Evolutionary conservation across 352 stramenopile genomes (phyloP).

Genomic region (Aphanomyces cochlioides): DNA sequence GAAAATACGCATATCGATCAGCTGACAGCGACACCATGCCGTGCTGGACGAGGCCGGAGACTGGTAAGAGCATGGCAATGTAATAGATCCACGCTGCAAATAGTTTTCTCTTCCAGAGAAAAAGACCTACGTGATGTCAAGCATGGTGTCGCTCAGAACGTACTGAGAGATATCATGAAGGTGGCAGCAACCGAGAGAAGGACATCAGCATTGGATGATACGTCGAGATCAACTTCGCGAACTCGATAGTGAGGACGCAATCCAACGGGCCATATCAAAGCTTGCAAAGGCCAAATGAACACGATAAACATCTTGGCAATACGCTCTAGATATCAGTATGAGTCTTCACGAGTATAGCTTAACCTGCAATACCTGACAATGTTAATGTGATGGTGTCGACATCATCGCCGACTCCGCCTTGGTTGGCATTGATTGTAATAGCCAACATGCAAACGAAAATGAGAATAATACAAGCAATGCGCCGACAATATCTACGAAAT

Average conservation of each 20-base stretch:
- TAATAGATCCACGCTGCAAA: background rate
- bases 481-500: too few relatives aligned
- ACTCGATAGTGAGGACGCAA: background rate
- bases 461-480: background rate
- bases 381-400: background rate
- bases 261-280: background rate
- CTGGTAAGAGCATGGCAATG: background rate
- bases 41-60: background rate
- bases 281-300: background rate
- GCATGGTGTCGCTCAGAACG: background rate
- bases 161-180: background rate
- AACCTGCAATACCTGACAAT: background rate
- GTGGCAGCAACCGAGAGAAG: too few relatives aligned
- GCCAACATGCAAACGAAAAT: background rate
- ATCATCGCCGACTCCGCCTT: background rate
- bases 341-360: too few relatives aligned
- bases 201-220: too few relatives aligned
- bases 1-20: constrained; percentile 1
- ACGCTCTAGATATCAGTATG: background rate
- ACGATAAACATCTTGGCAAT: background rate
- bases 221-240: background rate
- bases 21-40: background rate
- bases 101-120: too few relatives aligned
- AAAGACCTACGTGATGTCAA: too few relatives aligned
- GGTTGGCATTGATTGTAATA: background rate